These are phyloP conservation scores for Penicillium roqueforti DNA, from an alignment of 495 filamentous ascomycete species.

Conservation along the genomic window DNA sequence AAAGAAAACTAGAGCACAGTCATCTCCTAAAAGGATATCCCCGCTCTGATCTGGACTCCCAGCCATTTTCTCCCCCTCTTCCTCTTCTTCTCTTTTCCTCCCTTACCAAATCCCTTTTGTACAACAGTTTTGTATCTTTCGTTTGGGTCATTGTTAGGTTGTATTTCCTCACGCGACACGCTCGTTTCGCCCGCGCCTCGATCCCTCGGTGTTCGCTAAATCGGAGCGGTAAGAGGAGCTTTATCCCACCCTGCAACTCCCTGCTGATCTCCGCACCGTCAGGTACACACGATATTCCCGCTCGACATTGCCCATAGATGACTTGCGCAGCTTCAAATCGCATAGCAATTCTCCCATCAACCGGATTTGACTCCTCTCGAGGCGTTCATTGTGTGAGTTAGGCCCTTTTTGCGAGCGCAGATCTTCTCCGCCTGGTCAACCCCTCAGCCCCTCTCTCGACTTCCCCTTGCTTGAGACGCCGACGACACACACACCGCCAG, in stretches of 20 bases:
- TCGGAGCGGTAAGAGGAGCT: slow-evolving; percentile 25
- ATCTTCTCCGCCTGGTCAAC: slow-evolving; percentile 35
- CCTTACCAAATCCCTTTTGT: slow-evolving; percentile 35
- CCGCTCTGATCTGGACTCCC: slow-evolving; percentile 29
- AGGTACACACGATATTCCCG: slow-evolving; percentile 22
- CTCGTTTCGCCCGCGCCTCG: slow-evolving; percentile 21
- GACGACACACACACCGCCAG: slow-evolving; percentile 36
- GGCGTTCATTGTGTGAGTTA: slow-evolving; percentile 46
- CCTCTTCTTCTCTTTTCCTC: slow-evolving; percentile 26
- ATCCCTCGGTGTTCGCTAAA: slow-evolving; percentile 18
- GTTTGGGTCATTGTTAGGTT: slow-evolving; percentile 23
- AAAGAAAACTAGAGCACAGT: slow-evolving; percentile 17
- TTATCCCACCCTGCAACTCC: slow-evolving; percentile 26
- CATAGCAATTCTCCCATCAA: slow-evolving; percentile 14
- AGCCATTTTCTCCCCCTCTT: slow-evolving; percentile 16
- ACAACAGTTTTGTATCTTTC: slow-evolving; percentile 34
- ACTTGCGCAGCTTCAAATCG: slow-evolving; percentile 2
- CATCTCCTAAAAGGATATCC: slow-evolving; percentile 27
- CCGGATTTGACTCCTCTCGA: slow-evolving; percentile 27
- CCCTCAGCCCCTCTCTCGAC: slow-evolving; percentile 39
- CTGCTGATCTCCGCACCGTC: slow-evolving; percentile 32
- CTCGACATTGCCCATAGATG: slow-evolving; percentile 16
- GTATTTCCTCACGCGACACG: slow-evolving; percentile 19
- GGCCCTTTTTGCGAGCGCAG: slow-evolving; percentile 28
- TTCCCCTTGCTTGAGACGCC: slow-evolving; percentile 37